Evolutionary conservation across 441 rosid genomes (phyloP).

Genomic region (Erodium texanum): DNA sequence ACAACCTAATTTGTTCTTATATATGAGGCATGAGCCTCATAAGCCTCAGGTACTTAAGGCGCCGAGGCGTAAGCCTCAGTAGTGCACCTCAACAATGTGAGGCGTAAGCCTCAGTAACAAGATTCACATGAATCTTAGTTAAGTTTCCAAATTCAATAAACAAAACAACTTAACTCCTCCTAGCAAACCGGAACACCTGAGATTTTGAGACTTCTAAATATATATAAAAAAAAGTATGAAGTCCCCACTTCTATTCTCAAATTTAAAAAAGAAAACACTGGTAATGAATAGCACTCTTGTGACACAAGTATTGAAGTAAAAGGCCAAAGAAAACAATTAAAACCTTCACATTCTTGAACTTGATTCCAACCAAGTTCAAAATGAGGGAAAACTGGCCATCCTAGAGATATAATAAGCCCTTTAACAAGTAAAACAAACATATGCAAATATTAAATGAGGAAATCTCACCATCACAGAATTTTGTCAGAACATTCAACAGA

Average conservation of each 20-base stretch:
- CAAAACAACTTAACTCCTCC: background rate
- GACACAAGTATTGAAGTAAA: too few relatives aligned
- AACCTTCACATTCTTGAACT: background rate
- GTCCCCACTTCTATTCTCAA: background rate
- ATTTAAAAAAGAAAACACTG: background rate
- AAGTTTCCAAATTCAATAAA: background rate
- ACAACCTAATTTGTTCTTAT: too few relatives aligned
- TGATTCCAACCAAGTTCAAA: background rate
- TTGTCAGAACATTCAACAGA: slow-evolving; percentile 81
- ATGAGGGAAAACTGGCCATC: background rate
- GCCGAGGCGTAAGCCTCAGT: too few relatives aligned
- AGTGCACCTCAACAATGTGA: too few relatives aligned
- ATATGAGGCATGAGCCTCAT: too few relatives aligned
- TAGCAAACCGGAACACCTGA: background rate
- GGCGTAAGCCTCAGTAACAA: background rate
- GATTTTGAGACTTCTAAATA: background rate
- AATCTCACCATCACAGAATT: slow-evolving; percentile 64
- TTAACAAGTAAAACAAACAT: background rate
- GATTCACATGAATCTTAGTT: background rate
- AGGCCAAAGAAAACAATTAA: background rate
- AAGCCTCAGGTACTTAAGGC: too few relatives aligned
- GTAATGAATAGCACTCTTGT: too few relatives aligned
- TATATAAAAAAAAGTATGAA: background rate
- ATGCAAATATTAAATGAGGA: slow-evolving; percentile 1
- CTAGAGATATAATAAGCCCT: slow-evolving; percentile 1